Evolutionary conservation across 257 asterid genomes (phyloP), one percentile per base, ranked within the genome.

Genomic region (Nicotiana sylvestris): DNA sequence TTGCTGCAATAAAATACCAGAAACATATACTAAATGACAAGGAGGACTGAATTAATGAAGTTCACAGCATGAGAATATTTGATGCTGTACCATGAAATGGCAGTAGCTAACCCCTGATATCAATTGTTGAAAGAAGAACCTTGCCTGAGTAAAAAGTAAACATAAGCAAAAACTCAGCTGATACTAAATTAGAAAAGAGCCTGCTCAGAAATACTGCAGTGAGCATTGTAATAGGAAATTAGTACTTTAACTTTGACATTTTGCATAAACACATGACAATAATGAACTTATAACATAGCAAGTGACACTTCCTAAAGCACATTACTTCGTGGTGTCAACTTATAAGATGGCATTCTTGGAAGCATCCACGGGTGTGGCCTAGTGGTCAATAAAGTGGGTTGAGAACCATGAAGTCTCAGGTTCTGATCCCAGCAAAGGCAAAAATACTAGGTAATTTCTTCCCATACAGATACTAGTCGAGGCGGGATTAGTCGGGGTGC

Each of bases 101-200:
- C 91, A 88, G 82, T 88, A 88, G 88, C 89, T 84, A 64, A 88
- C 90, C 21, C 90, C 90, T 39, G 89, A 88, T 80, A 88, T 86
- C 66, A 88, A 83, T 79, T 88, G 90, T 82, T 88, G 90, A 81
- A 86, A 88, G 84, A 88, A 88, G 82, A 88, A 88, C 83, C 91
- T 88, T 12, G 88, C 91, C 91, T 88, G 87, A 51, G 27, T 33
- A 33, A 79, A 65, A 51, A 2, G 0, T 57, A 78, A 80, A 68
- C 39, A 74, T n/a, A 51, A 78, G 0, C 39, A 37, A 77, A 51
- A 32, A 69, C 33, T 78, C 66, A 72, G 82, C 2, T 57, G 30
- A 46, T 3, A n/a, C 43, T 9, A 46, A 16, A 80, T 51, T 49
- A 64, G 51, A 74, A 72, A 21, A 74, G 8, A 49, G 79, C 6